A percentile compares a stretch with the other conserved stretches of the same genome.
phyloP scores from a whole-genome alignment of 352 stramenopile genomes.

The Pythium monospermum region DNA sequence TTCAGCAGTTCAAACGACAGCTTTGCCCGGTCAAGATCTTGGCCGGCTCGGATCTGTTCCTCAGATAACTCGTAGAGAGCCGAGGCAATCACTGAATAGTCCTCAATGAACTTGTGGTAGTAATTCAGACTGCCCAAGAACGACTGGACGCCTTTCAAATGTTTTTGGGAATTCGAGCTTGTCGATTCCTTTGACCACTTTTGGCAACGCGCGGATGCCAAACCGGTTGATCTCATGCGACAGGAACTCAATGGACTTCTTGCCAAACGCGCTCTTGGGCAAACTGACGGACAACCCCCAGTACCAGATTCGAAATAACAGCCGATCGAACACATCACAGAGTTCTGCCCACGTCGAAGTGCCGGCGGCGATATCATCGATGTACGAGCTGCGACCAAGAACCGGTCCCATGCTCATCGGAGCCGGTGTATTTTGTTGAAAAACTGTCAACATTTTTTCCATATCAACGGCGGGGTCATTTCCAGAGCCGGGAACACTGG shows the following conservation, averaged over 20 bases:
- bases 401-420: not conserved
- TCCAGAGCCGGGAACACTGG: no score
- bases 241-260: constrained; percentile 12
- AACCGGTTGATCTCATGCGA: constrained; percentile 11
- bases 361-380: constrained; percentile 14
- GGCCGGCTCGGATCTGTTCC: constrained; percentile 11
- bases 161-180: constrained; percentile 8
- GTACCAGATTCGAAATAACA: constrained; percentile 19
- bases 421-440: constrained; percentile 7
- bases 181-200: not conserved
- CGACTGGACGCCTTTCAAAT: constrained; percentile 15
- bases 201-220: constrained; percentile 6
- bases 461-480: no score
- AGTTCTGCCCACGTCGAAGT: not conserved
- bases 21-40: constrained; percentile 13
- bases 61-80: constrained; percentile 18
- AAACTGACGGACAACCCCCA: constrained; percentile 15
- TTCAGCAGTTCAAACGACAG: constrained; percentile 26
- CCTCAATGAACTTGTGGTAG: constrained; percentile 21
- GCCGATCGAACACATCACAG: not conserved
- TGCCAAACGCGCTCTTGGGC: constrained; percentile 17
- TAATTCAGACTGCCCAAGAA: constrained; percentile 18
- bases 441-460: constrained; percentile 12
- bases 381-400: constrained; percentile 9
- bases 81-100: constrained; percentile 10